phyloP scores from a whole-genome alignment of 441 rosid genomes.

The Metrosideros polymorpha region DNA sequence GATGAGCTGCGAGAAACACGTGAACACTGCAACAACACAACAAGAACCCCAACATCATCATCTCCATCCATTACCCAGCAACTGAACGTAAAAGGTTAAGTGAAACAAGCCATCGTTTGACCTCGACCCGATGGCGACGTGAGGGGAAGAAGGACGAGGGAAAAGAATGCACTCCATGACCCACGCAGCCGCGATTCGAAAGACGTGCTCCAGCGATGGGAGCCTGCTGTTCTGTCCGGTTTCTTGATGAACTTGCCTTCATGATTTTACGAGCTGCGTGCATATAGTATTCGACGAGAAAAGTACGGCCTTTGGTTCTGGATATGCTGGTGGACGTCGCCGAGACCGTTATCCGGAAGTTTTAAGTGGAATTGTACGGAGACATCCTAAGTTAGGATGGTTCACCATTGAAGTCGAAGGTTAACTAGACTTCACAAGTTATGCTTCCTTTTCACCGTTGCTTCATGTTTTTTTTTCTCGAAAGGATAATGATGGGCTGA shows the following conservation, averaged over 20 bases:
- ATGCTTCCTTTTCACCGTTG: neutral
- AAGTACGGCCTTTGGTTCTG: conserved; percentile 39
- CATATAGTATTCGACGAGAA: too few relatives aligned
- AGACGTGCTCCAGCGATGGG: neutral
- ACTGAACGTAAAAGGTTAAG: neutral
- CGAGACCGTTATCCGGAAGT: conserved; percentile 4
- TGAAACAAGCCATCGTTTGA: neutral
- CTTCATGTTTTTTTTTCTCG: neutral
- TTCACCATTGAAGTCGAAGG: neutral
- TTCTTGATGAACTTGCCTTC: neutral
- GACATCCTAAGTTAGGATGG: conserved; percentile 2
- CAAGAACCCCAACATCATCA: neutral
- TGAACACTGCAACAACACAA: conserved; percentile 26
- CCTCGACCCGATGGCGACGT: conserved; percentile 26
- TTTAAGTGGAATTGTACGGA: conserved; percentile 5
- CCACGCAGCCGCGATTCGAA: neutral
- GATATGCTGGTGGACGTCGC: conserved; percentile 13
- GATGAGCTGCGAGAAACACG: conserved; percentile 14
- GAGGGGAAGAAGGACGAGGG: conserved; percentile 15
- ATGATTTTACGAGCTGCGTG: conserved; percentile 2
- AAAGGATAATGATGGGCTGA: neutral
- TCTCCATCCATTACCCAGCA: neutral
- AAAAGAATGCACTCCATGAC: conserved; percentile 40
- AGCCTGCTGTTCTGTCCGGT: neutral
- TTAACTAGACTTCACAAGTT: neutral